Evolutionary conservation across 768 basidiomycete species (phyloP).

Genomic region (Leccinum broughii): DNA sequence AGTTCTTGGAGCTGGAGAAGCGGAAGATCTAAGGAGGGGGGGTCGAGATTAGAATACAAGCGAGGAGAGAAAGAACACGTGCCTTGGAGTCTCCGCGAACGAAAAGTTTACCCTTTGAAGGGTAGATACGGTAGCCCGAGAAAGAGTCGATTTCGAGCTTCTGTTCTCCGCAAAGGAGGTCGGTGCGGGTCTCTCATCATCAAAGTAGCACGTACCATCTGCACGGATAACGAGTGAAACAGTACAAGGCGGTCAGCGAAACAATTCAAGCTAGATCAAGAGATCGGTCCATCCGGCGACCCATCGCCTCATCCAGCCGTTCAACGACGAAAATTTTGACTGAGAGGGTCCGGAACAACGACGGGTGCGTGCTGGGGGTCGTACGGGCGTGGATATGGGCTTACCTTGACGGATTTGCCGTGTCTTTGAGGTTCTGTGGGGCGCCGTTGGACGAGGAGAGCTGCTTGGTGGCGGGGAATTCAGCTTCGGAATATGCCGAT

Average conservation of each 20-base stretch:
- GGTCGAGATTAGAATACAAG: not conserved
- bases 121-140: conserved; percentile 98
- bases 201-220: conserved; percentile 28
- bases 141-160: conserved; percentile 99
- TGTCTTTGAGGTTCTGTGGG: conserved; percentile 26
- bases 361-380: conserved; percentile 12
- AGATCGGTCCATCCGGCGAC: conserved; percentile 38
- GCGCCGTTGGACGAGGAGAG: conserved; percentile 14
- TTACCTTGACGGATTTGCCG: conserved; percentile 60
- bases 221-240: not conserved
- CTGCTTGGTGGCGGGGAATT: conserved; percentile 22
- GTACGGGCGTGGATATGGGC: conserved; percentile 37
- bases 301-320: conserved; percentile 44
- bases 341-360: not conserved
- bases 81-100: conserved; percentile 97
- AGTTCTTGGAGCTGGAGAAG: conserved; percentile 88
- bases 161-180: conserved; percentile 39
- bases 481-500: conserved; percentile 32
- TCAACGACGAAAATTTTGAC: conserved; percentile 13
- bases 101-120: conserved; percentile 93
- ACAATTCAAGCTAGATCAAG: conserved; percentile 17
- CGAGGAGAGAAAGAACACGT: conserved; percentile 20
- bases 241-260: conserved; percentile 20
- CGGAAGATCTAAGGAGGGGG: conserved; percentile 75
- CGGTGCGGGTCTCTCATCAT: not conserved